Conservation (phyloP, 164 flowering plant genomes). For the Nelumbo lutea region DNA sequence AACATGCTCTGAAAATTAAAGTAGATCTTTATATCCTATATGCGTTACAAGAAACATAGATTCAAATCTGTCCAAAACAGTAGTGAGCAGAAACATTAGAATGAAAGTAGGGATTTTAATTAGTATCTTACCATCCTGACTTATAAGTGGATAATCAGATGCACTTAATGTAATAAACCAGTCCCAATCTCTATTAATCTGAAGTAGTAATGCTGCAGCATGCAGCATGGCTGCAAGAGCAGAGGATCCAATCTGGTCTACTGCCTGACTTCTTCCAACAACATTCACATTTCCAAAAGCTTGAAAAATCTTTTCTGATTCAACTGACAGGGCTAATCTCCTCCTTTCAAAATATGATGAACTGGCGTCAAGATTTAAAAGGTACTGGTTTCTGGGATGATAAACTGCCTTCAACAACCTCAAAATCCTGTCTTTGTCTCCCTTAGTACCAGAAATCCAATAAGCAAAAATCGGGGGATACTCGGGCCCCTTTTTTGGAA, state of each 20-base stretch:
- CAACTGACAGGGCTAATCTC: slow-evolving; percentile 21
- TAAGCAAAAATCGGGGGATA: slow-evolving; percentile 49
- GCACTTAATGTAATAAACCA: slow-evolving; percentile 48
- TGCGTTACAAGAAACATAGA: no score
- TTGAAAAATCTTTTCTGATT: slow-evolving; percentile 23
- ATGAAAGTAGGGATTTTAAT: background rate
- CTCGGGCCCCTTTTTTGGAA: slow-evolving; percentile 22
- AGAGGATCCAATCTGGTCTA: slow-evolving; percentile 38
- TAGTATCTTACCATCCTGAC: slow-evolving; percentile 47
- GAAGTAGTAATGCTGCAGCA: slow-evolving; percentile 46
- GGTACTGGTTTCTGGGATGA: slow-evolving; percentile 56
- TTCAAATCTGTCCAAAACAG: background rate
- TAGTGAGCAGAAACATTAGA: background rate
- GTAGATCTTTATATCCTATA: no score
- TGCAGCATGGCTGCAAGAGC: slow-evolving; percentile 42
- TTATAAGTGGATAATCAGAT: slow-evolving; percentile 48
- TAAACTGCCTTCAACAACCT: slow-evolving; percentile 43
- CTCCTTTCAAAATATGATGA: slow-evolving; percentile 29
- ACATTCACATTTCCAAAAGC: slow-evolving; percentile 45
- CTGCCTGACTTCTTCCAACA: slow-evolving; percentile 28
- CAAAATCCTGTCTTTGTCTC: slow-evolving; percentile 29
- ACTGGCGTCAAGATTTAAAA: slow-evolving; percentile 36
- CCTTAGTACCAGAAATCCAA: slow-evolving; percentile 37
- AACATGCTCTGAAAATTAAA: no score
- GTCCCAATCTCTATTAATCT: slow-evolving; percentile 35